Conservation (phyloP, 306 rosid species). For the Pyrus pyrifolia region DNA sequence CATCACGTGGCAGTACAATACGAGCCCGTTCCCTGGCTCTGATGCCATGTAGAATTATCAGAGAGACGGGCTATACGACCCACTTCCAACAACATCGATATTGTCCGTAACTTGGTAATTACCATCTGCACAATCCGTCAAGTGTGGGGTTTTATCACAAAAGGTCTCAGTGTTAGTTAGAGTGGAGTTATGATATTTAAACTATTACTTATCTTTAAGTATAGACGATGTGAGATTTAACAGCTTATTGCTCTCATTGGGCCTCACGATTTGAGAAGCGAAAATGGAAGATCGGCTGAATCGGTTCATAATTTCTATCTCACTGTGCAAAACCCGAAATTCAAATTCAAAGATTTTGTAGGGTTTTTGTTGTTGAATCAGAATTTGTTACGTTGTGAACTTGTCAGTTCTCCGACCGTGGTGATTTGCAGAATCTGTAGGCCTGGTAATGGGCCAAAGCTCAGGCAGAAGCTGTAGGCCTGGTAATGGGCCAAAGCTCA, state of each 20-base stretch:
- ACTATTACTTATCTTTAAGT: too few species aligned
- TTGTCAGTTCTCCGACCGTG: background rate
- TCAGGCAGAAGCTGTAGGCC: background rate
- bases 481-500: background rate
- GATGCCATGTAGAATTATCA: too few species aligned
- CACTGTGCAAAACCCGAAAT: background rate
- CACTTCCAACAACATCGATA: too few species aligned
- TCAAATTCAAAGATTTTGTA: background rate
- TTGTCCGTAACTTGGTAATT: too few species aligned
- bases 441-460: background rate
- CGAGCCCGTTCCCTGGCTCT: too few species aligned
- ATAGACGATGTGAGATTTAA: too few species aligned
- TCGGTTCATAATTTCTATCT: slow-evolving; percentile 33
- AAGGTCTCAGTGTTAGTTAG: too few species aligned
- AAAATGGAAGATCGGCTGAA: slow-evolving; percentile 30
- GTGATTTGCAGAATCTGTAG: background rate
- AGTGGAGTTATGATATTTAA: too few species aligned
- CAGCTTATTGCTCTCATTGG: slow-evolving; percentile 8
- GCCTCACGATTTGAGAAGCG: slow-evolving; percentile 19
- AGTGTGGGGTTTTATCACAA: too few species aligned
- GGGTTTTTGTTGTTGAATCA: background rate
- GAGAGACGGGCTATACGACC: too few species aligned
- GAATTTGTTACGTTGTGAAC: background rate
- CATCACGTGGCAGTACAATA: too few species aligned
- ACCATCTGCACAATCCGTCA: too few species aligned